These are phyloP conservation scores for Suillus americanus DNA, from an alignment of 768 basidiomycete genomes.

Conservation along the genomic window DNA sequence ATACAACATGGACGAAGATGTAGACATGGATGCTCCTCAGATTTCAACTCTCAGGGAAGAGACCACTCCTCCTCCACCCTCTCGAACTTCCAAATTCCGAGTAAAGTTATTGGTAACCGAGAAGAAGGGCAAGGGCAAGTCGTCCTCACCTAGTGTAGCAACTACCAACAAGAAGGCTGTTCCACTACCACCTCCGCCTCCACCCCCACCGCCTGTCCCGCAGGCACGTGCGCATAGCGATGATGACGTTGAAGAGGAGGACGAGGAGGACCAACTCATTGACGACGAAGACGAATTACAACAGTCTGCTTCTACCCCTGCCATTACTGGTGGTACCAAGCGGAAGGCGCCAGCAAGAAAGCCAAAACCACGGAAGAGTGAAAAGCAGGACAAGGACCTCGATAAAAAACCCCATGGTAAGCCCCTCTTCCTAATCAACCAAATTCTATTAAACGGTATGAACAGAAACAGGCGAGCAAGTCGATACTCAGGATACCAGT, in stretches of 20 bases:
- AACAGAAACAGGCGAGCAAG: conserved; percentile 28
- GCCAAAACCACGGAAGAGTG: conserved; percentile 53
- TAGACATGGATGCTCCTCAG: conserved; percentile 78
- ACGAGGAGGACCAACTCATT: conserved; percentile 78
- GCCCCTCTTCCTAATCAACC: conserved; percentile 19
- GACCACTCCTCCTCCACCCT: conserved; percentile 67
- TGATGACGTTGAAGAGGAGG: conserved; percentile 62
- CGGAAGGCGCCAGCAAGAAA: conserved; percentile 49
- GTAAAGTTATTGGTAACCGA: conserved; percentile 54
- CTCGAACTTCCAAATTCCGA: conserved; percentile 39
- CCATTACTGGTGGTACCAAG: conserved; percentile 38
- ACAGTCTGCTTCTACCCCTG: conserved; percentile 26
- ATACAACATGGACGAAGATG: conserved; percentile 39
- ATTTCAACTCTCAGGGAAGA: conserved; percentile 80
- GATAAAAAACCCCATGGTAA: conserved; percentile 47
- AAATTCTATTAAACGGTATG: conserved; percentile 19
- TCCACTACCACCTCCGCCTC: neutral
- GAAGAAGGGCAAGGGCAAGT: conserved; percentile 36
- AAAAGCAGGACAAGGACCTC: conserved; percentile 41
- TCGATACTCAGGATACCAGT: conserved; percentile 19
- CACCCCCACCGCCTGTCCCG: conserved; percentile 12
- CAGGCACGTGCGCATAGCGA: conserved; percentile 29
- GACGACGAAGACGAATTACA: conserved; percentile 58
- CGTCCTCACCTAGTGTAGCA: conserved; percentile 31
- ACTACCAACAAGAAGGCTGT: conserved; percentile 19